Base-by-base conservation (phyloP, 352 stramenopile species). In the Globisporangium abappressorium region DNA sequence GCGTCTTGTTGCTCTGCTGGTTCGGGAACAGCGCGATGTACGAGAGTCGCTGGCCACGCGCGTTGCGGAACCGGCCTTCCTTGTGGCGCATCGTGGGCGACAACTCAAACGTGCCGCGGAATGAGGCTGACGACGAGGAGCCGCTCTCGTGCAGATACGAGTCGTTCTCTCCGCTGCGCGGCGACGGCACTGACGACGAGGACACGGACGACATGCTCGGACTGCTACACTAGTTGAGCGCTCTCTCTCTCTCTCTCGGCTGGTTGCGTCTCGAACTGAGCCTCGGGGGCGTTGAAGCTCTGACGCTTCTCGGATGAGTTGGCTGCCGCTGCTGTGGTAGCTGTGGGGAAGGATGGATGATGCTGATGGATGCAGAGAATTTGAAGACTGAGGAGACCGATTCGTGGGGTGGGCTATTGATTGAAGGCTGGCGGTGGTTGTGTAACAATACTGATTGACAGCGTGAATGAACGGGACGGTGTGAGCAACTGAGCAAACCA, bases 11-110 rank as follows among this genome's bases (percentile, higher is more conserved):
- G 9, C 4, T 18, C 24, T n/a, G 5, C 3, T 30, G 55, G 54
- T 34, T 22, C 11, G 76, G 74, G 58, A 84, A 86, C 6, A 88
- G 64, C 12, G 76, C 69, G 24, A 77, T 41, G 60, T 86, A 84
- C 22, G 70, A 78, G 55, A 88, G 75, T 11, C 68, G 66, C 62
- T 85, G 74, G 5, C 71, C 75, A 22, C 80, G 76, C 30, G 74
- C 20, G 68, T 85, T 84, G n/a, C 53, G 70, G 65, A 84, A 76
- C 11, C 15, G 61, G 38, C 76, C 77, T 2, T 85, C 70, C n/a
- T 69, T 46, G 22, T 80, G 69, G 22, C 73, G 66, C 43, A 86
- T 57, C 38, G 81, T 62, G 14, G 67, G 1, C 6, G 78, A 76
- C 71, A 85, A 74, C 54, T 41, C 74, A 70, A 61, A 36, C 26